phyloP scores from a whole-genome alignment of 1,284 basidiomycete species.

The Pyrrhoderma lamaoense region DNA sequence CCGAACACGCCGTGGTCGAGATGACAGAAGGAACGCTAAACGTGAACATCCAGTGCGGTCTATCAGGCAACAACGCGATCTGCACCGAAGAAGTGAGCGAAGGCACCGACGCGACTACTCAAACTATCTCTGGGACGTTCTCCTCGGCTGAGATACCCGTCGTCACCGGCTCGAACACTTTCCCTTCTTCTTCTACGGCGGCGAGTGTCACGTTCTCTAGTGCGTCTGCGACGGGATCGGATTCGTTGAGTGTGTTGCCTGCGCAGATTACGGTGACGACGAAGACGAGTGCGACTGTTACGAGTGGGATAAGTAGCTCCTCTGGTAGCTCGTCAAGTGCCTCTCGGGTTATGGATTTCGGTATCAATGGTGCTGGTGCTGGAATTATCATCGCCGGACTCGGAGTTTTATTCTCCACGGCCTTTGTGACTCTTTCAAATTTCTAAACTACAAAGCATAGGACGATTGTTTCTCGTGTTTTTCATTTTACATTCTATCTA shows the following conservation, averaged over 20 bases:
- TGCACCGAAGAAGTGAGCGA: background rate
- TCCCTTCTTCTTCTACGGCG: background rate
- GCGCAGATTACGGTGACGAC: background rate
- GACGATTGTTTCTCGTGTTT: no score
- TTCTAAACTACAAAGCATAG: no score
- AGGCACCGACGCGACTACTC: background rate
- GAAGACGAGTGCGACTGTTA: background rate
- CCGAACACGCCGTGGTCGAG: constrained; percentile 10
- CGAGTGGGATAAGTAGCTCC: no score
- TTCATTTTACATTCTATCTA: no score
- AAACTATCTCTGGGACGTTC: background rate
- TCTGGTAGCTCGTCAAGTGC: no score
- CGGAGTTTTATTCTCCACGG: background rate
- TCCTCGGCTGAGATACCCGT: background rate
- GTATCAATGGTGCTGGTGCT: background rate
- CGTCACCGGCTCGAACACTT: background rate
- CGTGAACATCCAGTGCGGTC: constrained; percentile 9
- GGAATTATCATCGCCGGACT: background rate
- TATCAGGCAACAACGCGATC: constrained; percentile 1
- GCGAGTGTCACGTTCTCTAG: background rate
- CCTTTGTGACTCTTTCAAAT: no score
- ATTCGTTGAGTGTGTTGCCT: background rate
- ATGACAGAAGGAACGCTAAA: constrained; percentile 6
- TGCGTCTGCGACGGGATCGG: background rate
- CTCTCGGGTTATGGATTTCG: no score